These are phyloP conservation scores for Rusavskia elegans DNA, from an alignment of 495 filamentous ascomycete genomes.

Conservation along the genomic window DNA sequence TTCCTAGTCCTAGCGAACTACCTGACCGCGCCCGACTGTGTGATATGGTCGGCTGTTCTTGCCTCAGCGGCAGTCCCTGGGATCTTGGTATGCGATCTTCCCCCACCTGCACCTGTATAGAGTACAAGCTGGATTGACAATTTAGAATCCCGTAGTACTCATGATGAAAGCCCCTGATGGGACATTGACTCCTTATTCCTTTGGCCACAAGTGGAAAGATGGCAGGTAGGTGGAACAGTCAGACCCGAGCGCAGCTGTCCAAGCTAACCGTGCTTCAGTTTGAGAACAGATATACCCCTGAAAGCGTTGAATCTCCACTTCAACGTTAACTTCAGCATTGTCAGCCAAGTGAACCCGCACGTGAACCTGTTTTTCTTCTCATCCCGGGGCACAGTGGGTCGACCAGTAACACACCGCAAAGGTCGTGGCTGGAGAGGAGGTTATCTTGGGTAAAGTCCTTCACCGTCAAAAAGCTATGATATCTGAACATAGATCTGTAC, in stretches of 20 bases:
- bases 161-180: slow-evolving; percentile 84
- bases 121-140: neutral
- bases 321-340: slow-evolving; percentile 94
- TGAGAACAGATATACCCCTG: slow-evolving; percentile 90
- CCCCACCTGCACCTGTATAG: too few species aligned
- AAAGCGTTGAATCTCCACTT: slow-evolving; percentile 88
- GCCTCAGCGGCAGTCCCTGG: slow-evolving; percentile 93
- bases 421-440: slow-evolving; percentile 94
- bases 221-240: slow-evolving; percentile 31
- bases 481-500: too few species aligned
- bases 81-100: slow-evolving; percentile 35
- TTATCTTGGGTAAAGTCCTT: slow-evolving; percentile 17
- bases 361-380: slow-evolving; percentile 98
- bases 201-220: slow-evolving; percentile 98
- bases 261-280: slow-evolving; percentile 12
- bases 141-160: slow-evolving; percentile 70
- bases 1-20: slow-evolving; percentile 41
- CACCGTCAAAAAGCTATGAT: too few species aligned
- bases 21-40: slow-evolving; percentile 85
- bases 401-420: slow-evolving; percentile 83
- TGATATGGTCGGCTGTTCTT: slow-evolving; percentile 93
- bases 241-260: neutral
- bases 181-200: slow-evolving; percentile 66
- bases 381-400: slow-evolving; percentile 75
- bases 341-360: slow-evolving; percentile 93